Base-by-base conservation (phyloP, 1,284 basidiomycete species). In the Fomes fomentarius region DNA sequence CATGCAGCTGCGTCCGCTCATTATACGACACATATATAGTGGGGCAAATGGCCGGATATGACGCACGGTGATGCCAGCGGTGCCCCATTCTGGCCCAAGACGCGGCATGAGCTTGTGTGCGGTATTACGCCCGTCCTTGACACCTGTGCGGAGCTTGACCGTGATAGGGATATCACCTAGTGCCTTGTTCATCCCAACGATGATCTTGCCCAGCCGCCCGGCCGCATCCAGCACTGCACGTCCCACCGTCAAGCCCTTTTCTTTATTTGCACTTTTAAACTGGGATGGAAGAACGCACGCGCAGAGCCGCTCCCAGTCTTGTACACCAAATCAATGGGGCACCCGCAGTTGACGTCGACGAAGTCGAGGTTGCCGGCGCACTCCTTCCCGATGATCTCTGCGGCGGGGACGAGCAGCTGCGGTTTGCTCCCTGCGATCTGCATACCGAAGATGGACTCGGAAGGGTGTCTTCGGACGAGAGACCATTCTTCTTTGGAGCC, bases 261-360 rank as follows among this genome's bases (percentile, higher is more conserved):
- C n/a, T n/a, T n/a, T n/a, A n/a, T n/a, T n/a, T n/a, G n/a, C n/a
- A n/a, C n/a, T n/a, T n/a, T n/a, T n/a, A n/a, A n/a, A 46, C 38
- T 37, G 33, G 17, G 11, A 25, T 42, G 35, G 45, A 33, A 41
- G 43, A 9, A 48, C 88, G 49, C 62, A 92, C 93, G 69, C 11
- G 94, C 95, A 57, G 90, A 93, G 0, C 95, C 95, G 45, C 92
- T 94, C 0, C 95, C 95, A 22, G 85, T 84, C 67, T 92, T 92
- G 75, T 95, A 98, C 1, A 99, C 92, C 42, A 99, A 77, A 71
- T 99, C 96, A 62, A 98, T 98, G 2, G 96, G 96, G 71, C 96
- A 98, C 4, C 96, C 96, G 71, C 93, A 93, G 69, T 99, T 99
- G 63, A 98, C 75, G 65, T 99, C 96, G 11, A 96, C 91, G 67